Evolutionary conservation across 2,329 filamentous ascomycete genomes (phyloP).

Genomic region (Ascochyta pisi): DNA sequence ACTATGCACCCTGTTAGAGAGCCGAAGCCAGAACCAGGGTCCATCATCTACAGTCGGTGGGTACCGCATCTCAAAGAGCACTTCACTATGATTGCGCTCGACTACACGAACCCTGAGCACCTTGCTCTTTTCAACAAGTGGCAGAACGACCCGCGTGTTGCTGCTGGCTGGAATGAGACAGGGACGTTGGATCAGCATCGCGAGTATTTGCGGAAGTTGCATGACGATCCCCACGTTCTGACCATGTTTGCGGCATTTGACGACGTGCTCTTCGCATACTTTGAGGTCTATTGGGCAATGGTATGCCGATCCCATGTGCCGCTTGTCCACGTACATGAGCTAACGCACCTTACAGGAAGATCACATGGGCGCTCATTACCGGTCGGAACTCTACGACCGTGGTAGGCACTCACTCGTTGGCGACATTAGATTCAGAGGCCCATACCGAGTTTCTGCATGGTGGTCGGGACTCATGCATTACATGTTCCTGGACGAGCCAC

Average conservation of each 20-base stretch:
- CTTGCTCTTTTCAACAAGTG: slow-evolving; percentile 76
- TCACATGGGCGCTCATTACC: slow-evolving; percentile 65
- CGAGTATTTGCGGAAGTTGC: slow-evolving; percentile 71
- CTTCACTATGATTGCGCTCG: slow-evolving; percentile 78
- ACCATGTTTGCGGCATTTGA: slow-evolving; percentile 75
- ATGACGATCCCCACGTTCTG: slow-evolving; percentile 75
- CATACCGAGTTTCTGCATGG: slow-evolving; percentile 64
- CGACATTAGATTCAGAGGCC: slow-evolving; percentile 61
- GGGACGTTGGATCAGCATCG: slow-evolving; percentile 77
- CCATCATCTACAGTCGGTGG: slow-evolving; percentile 78
- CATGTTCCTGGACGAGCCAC: slow-evolving; percentile 65
- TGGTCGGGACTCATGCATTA: slow-evolving; percentile 66
- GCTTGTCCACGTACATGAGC: slow-evolving; percentile 8
- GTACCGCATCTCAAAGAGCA: slow-evolving; percentile 77
- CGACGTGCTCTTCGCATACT: slow-evolving; percentile 75
- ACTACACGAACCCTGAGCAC: slow-evolving; percentile 70
- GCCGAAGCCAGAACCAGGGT: slow-evolving; percentile 73
- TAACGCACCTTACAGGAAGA: slow-evolving; percentile 57
- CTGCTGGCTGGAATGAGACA: slow-evolving; percentile 80
- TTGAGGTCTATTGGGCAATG: slow-evolving; percentile 81
- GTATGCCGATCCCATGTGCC: slow-evolving; percentile 44
- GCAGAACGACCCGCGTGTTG: slow-evolving; percentile 85
- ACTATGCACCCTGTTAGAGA: slow-evolving; percentile 74
- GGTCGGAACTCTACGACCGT: slow-evolving; percentile 63
- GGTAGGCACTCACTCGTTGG: slow-evolving; percentile 68